Evolutionary conservation across 306 rosid genomes (phyloP), one percentile per base, ranked within the genome.

Genomic region (Astragalus membranaceus): DNA sequence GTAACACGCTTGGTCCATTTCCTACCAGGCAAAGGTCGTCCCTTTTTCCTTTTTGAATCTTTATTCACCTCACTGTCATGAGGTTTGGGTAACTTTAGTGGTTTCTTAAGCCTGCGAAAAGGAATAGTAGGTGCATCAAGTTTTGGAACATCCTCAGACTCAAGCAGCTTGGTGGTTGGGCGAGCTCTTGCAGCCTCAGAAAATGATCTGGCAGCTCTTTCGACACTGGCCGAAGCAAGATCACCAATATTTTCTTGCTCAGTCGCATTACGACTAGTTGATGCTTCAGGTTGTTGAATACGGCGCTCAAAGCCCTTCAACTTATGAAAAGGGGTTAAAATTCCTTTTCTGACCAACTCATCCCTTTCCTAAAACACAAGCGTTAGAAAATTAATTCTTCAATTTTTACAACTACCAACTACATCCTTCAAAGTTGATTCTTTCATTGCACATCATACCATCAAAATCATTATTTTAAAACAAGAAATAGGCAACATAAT

Each of bases 271-370:
- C 11, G 70, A 72, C 85, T 77, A 59, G 64, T 77, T 64, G 89
- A 86, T 67, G 90, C 63, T 74, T 84, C 85, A 5, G 78, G 79
- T 47, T 85, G 86, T 77, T 91, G 88, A 78, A 88, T 61, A 30
- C 95, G 75, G 14, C 97, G 99, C 69, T 88, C 97, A 80, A 88
- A 91, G 66, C 99, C 99, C 82, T 77, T 91, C 43, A 94, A 82
- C 88, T 81, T 87, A 81, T 91, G 97, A 78, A 94, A 94, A 54
- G 99, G 99, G 59, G 99, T 91, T 42, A 94, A 83, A 66, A 94
- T 74, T 79, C 99, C 99, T 78, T 85, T 91, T 60, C 96, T 85
- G 49, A 94, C 85, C 67, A 91, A 78, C 48, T 91, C 95, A 84
- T 94, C 99, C 82, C 97, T 85, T 87, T 94, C 98, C 98, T 94